Evolutionary conservation across 2,329 filamentous ascomycete genomes (phyloP), one percentile per base, ranked within the genome.

Genomic region (Endoconidiophora laricicola): DNA sequence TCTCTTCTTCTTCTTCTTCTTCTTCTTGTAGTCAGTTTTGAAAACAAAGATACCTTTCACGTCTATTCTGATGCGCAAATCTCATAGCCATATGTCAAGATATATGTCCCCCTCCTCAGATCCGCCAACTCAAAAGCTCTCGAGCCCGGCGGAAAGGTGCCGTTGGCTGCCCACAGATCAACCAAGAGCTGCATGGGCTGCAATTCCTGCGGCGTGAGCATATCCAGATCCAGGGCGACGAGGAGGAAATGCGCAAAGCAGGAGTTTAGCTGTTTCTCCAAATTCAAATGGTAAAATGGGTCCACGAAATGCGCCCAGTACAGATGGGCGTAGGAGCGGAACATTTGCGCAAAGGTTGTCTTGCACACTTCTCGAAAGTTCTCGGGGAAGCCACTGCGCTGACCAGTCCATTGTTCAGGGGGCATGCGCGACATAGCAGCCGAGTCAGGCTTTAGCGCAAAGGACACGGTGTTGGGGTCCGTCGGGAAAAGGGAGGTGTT

Each of bases 321-420:
- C 54, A 93, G 77, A 65, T 93, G 86, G 43, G 86, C 82, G 60
- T 93, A 93, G 57, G 90, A 85, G 52, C 86, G 80, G 69, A 93
- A 90, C 78, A 93, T 91, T 65, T 90, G 85, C 59, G 84, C 79
- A 68, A 90, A 83, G 57, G 88, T 86, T 42, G 78, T 77, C 66
- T 86, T 83, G 69, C 85, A 85, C 59, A 88, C 84, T 55, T 76
- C 72, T 56, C 83, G 72, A 62, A 90, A 91, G 40, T 81, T 79
- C 57, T 78, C 73, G 2, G 85, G 85, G 62, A 93, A 93, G 6
- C 85, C 85, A 54, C 81, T 85, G 16, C 79, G 74, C 66, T 86
- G 86, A 56, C 86, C 86, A 51, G 88, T 70, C 84, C 84, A 93
- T 54, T 73, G 70, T 33, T 73, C 66, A 22, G 63, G 52, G 29